These are phyloP conservation scores for Grosmannia clavigera DNA, from an alignment of 2,329 filamentous ascomycete genomes.

Conservation along the genomic window DNA sequence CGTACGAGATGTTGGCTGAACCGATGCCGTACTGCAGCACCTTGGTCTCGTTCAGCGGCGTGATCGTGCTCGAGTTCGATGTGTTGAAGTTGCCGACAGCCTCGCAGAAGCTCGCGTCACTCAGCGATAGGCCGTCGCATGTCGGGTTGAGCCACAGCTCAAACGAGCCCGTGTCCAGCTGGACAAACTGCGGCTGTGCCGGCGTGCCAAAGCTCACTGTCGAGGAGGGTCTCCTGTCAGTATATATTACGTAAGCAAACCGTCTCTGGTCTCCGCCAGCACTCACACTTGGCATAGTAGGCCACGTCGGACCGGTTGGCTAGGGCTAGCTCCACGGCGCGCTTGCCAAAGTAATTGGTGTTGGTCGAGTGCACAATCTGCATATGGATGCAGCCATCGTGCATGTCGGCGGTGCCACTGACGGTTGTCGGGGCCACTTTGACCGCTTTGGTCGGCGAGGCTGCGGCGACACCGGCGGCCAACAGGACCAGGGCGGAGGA, in stretches of 20 bases:
- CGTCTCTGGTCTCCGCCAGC: neutral
- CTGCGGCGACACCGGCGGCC: neutral
- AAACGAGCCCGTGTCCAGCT: slow-evolving; percentile 47
- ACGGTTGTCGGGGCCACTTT: neutral
- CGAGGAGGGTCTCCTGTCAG: neutral
- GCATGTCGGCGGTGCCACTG: neutral
- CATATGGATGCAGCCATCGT: slow-evolving; percentile 24
- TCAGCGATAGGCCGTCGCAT: slow-evolving; percentile 31
- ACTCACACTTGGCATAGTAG: slow-evolving; percentile 35
- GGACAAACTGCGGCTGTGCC: slow-evolving; percentile 38
- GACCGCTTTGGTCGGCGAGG: neutral
- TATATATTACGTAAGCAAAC: no score
- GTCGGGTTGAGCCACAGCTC: slow-evolving; percentile 53
- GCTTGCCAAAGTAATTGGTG: slow-evolving; percentile 25
- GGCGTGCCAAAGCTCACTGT: slow-evolving; percentile 41
- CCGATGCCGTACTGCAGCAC: slow-evolving; percentile 39
- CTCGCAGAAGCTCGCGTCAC: slow-evolving; percentile 32
- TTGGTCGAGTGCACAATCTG: slow-evolving; percentile 32
- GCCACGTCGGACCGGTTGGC: slow-evolving; percentile 40
- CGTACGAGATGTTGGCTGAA: slow-evolving; percentile 36
- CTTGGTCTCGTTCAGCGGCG: slow-evolving; percentile 21
- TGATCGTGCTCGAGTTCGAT: slow-evolving; percentile 26
- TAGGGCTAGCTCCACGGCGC: slow-evolving; percentile 30
- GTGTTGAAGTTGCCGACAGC: slow-evolving; percentile 32
- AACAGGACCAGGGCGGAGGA: neutral